phyloP scores from a whole-genome alignment of 179 eudicot species.

The Heliamphora pulchella region DNA sequence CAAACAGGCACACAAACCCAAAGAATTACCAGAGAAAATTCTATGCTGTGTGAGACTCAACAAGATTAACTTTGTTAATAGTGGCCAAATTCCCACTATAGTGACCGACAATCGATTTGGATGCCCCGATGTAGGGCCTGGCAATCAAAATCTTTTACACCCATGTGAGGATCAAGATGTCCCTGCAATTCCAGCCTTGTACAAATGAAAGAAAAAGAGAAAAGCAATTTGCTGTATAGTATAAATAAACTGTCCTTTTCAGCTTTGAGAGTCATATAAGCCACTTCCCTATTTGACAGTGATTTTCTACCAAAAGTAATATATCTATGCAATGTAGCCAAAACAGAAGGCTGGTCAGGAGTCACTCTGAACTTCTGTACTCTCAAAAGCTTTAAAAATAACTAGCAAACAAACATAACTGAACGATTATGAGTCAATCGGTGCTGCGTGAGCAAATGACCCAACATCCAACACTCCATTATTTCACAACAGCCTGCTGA shows the following conservation, averaged over 20 bases:
- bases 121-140: not conserved
- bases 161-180: constrained; percentile 3
- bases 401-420: not conserved
- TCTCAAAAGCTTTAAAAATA: not conserved
- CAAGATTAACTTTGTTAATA: constrained; percentile 70
- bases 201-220: not conserved
- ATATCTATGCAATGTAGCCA: not conserved
- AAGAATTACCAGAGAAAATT: constrained; percentile 71
- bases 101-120: constrained; percentile 30
- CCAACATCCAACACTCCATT: not conserved
- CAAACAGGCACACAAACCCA: constrained; percentile 76
- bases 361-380: not conserved
- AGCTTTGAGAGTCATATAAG: no score
- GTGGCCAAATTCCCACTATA: constrained; percentile 63
- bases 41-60: constrained; percentile 62
- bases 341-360: not conserved
- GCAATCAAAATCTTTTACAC: not conserved
- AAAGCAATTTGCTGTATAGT: not conserved
- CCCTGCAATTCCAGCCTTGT: constrained; percentile 10
- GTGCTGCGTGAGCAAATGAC: not conserved
- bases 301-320: no score
- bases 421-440: not conserved
- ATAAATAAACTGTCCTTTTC: not conserved
- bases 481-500: constrained; percentile 71
- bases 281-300: no score